These are phyloP conservation scores for Scleroderma bovista DNA, from an alignment of 768 basidiomycete species.

Conservation along the genomic window DNA sequence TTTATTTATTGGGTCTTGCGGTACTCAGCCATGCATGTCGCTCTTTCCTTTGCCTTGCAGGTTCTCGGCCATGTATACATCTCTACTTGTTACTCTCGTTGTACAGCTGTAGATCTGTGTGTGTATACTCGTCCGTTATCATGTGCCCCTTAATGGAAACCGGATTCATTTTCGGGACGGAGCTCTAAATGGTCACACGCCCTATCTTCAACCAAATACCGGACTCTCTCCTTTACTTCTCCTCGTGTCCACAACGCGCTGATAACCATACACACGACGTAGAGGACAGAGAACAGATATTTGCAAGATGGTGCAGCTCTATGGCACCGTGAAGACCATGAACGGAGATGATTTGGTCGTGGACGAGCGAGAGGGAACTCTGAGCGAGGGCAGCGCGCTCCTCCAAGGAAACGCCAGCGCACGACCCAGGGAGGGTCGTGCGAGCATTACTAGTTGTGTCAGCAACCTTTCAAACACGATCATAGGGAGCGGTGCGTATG, in stretches of 20 bases:
- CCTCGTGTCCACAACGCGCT: too few species aligned
- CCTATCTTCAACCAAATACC: too few species aligned
- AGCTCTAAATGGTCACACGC: too few species aligned
- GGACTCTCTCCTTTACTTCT: too few species aligned
- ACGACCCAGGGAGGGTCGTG: conserved; percentile 54
- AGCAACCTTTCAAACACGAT: conserved; percentile 88
- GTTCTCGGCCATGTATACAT: neutral
- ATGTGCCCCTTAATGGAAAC: too few species aligned
- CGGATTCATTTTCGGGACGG: too few species aligned
- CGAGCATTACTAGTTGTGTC: conserved; percentile 60
- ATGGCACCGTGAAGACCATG: conserved; percentile 48
- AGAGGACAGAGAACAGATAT: too few species aligned
- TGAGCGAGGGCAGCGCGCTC: conserved; percentile 55
- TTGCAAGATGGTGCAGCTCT: conserved; percentile 35
- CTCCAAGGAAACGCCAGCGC: conserved; percentile 36
- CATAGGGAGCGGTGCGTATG: conserved; percentile 74
- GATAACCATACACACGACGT: too few species aligned
- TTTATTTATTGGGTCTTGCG: conserved; percentile 5
- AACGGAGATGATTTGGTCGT: conserved; percentile 19
- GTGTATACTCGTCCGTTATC: neutral
- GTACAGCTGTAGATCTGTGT: neutral
- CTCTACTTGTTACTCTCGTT: neutral
- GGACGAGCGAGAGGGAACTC: conserved; percentile 9
- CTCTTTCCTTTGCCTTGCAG: conserved; percentile 1
- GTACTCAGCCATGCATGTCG: neutral